Evolutionary conservation across 306 rosid species (phyloP).

Genomic region (Medicago ruthenica): DNA sequence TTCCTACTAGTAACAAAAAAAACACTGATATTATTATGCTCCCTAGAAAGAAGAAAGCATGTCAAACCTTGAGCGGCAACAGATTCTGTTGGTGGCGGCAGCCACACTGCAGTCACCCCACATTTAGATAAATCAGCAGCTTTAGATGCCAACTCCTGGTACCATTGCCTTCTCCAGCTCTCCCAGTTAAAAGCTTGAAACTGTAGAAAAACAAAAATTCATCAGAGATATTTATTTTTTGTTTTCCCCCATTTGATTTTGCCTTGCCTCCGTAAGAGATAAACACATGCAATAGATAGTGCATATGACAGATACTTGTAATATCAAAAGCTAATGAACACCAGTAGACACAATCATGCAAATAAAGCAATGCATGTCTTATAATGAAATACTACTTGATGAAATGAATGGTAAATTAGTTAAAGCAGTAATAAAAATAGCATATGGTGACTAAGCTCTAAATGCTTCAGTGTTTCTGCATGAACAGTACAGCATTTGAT

Average conservation of each 20-base stretch:
- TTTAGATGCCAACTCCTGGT: conserved; percentile 68
- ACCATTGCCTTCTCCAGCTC: conserved; percentile 86
- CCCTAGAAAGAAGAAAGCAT: conserved; percentile 18
- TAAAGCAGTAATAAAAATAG: conserved; percentile 7
- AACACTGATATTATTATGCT: not conserved
- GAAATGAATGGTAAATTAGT: conserved; percentile 18
- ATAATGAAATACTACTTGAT: conserved; percentile 12
- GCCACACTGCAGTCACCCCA: conserved; percentile 79
- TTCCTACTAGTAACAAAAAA: not conserved
- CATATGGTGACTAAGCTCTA: conserved; percentile 2
- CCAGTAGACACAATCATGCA: conserved; percentile 23
- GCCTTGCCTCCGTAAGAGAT: not conserved
- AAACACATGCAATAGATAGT: conserved; percentile 32
- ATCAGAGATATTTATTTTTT: conserved; percentile 34
- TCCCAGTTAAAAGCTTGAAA: conserved; percentile 91
- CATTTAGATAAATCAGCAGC: conserved; percentile 69
- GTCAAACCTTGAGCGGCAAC: conserved; percentile 72
- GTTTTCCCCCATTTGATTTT: conserved; percentile 12
- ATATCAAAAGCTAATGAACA: conserved; percentile 33
- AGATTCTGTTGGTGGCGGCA: conserved; percentile 82
- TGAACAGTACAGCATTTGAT: not conserved
- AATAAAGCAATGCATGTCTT: conserved; percentile 13
- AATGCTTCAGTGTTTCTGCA: conserved; percentile 13
- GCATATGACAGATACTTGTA: conserved; percentile 31
- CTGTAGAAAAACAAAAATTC: conserved; percentile 49